A percentile compares a stretch with the other conserved stretches of the same genome.
These are phyloP conservation scores for Cydonia oblonga DNA, from an alignment of 331 rosid species.

Conservation along the genomic window DNA sequence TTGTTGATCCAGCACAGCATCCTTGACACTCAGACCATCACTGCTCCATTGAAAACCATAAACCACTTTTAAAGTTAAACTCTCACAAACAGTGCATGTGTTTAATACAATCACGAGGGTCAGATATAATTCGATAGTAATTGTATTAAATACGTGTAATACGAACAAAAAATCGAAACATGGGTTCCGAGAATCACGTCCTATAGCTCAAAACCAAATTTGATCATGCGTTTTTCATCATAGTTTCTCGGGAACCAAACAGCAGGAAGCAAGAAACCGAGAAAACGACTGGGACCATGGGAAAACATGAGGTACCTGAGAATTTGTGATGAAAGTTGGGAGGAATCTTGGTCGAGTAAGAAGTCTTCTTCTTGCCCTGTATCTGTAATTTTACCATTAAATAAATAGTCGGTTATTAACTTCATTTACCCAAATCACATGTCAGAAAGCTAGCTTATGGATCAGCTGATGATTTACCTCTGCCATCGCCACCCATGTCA, in stretches of 20 bases:
- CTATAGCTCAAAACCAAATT: background rate
- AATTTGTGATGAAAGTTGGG: slow-evolving; percentile 21
- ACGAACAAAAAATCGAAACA: background rate
- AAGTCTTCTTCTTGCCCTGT: slow-evolving; percentile 25
- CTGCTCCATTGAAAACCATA: slow-evolving; percentile 30
- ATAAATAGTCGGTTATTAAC: background rate
- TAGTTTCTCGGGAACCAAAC: background rate
- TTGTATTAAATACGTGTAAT: too few species aligned
- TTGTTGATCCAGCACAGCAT: slow-evolving; percentile 9
- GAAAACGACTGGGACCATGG: background rate
- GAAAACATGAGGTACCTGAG: slow-evolving; percentile 16
- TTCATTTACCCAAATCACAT: background rate
- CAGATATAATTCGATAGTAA: too few species aligned
- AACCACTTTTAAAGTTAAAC: slow-evolving; percentile 1
- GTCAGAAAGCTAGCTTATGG: background rate
- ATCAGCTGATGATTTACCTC: background rate
- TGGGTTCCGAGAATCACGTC: background rate
- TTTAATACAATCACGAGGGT: too few species aligned
- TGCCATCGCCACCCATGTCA: slow-evolving; percentile 24
- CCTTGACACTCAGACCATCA: slow-evolving; percentile 23
- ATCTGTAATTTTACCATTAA: slow-evolving; percentile 14
- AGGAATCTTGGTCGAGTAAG: slow-evolving; percentile 12
- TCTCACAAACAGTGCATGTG: background rate
- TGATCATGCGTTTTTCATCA: background rate
- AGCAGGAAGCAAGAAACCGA: background rate